Evolutionary conservation across 164 flowering plant species (phyloP), one percentile per base, ranked within the genome.

Genomic region (Stephania japonica): DNA sequence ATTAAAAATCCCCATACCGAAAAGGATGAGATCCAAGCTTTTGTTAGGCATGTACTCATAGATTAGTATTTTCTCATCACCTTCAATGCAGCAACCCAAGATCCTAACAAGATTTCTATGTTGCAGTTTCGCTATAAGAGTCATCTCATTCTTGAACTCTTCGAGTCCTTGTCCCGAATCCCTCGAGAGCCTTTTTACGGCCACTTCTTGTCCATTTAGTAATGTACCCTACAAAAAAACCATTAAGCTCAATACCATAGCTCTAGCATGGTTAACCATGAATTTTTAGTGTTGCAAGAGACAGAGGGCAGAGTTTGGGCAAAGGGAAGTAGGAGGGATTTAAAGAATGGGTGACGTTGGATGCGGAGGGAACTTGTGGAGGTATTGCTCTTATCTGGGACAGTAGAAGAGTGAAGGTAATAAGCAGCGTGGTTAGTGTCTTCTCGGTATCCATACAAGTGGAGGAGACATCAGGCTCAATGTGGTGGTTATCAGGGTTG

Each of bases 131-230:
- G 61, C 61, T 13, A 53, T 53, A 53, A 53, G 61, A 3, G 18
- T 53, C 18, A 19, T 53, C 61, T 53, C 61, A 13, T 53, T 53
- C 14, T 53, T 53, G 19, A 53, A n/a, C 56, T 72, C 74, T 42
- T 62, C 67, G n/a, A 27, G 32, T 21, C 74, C 74, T 72, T 72
- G 75, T 21, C 61, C 38, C 7, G 75, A 72, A 13, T 12, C 13
- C 24, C 65, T 62, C 12, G 65, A 62, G 10, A 62, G 65, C 65
- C 65, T 62, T 62, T 62, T 62, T 24, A 62, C 12, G 6, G 65
- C 65, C 24, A 62, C 65, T 23, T 62, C 65, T 23, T 62, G 65
- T n/a, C 69, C 50, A 41, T 25, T 66, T 10, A 47, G 61, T 25
- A 72, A 21, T 24, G 14, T 65, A 24, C 65, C 65, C 65, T 62